Base-by-base conservation (phyloP, 2,329 filamentous ascomycete species). In the Fusarium staphyleae region DNA sequence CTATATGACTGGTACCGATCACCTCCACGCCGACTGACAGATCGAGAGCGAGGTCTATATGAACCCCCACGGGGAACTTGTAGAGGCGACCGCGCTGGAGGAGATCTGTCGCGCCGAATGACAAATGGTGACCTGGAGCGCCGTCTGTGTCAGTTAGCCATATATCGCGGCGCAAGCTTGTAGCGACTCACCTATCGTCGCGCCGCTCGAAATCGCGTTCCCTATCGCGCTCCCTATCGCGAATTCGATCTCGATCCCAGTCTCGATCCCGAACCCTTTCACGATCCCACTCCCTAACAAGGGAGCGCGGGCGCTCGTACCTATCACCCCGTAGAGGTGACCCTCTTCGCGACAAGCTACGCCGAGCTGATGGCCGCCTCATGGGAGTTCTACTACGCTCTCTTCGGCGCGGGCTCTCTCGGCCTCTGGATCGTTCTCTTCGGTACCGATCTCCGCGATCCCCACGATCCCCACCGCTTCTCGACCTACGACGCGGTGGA, bases 101-200 rank as follows among this genome's bases (percentile, higher is more conserved):
- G 71, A n/a, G 54, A 70, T 58, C 72, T 69, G 7, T 72, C 71
- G 18, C 71, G 75, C 22, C 72, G 77, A 15, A 53, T 35, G 32
- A 75, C 75, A 52, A 76, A 77, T 1, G 82, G 82, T 28, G 82
- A 85, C 40, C 83, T 77, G 18, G 83, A 85, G 62, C 82, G 75
- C 57, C 81, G 77, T 69, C 80, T 82, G 59, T 57, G 28, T 55
- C 37, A 57, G 55, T 70, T 48, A 68, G 59, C 28, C 16, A 55
- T 30, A 41, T 12, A 13, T 19, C n/a, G 12, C 32, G 28, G 32
- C 45, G 3, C 29, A 14, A 12, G 10, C n/a, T 15, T 19, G 29
- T 34, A 16, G 8, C 12, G 44, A 36, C 69, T 65, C 54, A 74
- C 72, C 75, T 72, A 29, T 77, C 75, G 48, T 80, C 77, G 12